Evolutionary conservation across 352 stramenopile genomes (phyloP).

Genomic region (Halophytophthora batemanensis): DNA sequence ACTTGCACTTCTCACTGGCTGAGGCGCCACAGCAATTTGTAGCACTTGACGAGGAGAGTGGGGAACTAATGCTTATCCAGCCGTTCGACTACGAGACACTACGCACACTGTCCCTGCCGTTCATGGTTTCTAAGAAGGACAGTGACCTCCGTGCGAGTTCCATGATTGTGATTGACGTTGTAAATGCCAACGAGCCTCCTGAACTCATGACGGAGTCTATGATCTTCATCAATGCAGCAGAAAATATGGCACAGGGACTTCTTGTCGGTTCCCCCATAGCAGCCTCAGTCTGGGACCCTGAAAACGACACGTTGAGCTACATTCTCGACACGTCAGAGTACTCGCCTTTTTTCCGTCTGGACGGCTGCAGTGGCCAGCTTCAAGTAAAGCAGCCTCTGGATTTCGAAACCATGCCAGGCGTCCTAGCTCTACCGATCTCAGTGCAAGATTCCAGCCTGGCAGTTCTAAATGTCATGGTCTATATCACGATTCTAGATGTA

Average conservation of each 20-base stretch:
- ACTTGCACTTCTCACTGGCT: constrained; percentile 26
- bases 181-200: constrained; percentile 21
- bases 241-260: constrained; percentile 14
- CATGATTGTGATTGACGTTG: constrained; percentile 8
- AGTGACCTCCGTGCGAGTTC: constrained; percentile 6
- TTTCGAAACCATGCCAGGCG: constrained; percentile 26
- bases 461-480: constrained; percentile 6
- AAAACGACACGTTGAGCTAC: constrained; percentile 49
- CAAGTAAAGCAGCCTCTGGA: constrained; percentile 30
- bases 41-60: constrained; percentile 9
- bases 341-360: constrained; percentile 41
- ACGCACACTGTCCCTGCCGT: constrained; percentile 4
- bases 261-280: constrained; percentile 28
- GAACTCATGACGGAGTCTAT: constrained; percentile 1
- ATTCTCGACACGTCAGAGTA: constrained; percentile 37
- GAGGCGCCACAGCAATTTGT: constrained; percentile 7
- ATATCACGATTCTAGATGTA: constrained; percentile 10
- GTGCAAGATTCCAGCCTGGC: constrained; percentile 18
- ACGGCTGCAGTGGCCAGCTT: constrained; percentile 50
- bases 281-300: constrained; percentile 44
- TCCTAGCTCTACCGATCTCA: constrained; percentile 9
- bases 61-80: constrained; percentile 11
- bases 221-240: constrained; percentile 5
- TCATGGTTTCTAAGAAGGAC: constrained; percentile 16
- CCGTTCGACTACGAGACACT: constrained; percentile 18